A percentile compares a stretch with the other conserved stretches of the same genome.
Evolutionary conservation across 495 filamentous ascomycete species (phyloP).

Genomic region (Cladorrhinum samala): DNA sequence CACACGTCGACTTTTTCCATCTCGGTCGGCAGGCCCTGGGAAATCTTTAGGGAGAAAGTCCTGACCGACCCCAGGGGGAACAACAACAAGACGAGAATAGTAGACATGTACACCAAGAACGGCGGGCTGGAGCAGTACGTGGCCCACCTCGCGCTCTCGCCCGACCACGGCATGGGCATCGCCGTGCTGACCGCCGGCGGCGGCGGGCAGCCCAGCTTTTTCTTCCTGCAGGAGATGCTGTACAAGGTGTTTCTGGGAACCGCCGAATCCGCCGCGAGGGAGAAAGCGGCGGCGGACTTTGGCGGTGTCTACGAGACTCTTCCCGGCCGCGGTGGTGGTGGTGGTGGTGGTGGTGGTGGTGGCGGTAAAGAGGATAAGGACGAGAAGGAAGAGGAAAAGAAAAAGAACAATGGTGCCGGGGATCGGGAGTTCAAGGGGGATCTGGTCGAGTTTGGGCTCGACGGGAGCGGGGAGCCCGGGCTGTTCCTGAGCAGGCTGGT

Average conservation of each 20-base stretch:
- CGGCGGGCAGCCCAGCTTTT: neutral
- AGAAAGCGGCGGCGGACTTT: neutral
- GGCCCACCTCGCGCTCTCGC: conserved; percentile 39
- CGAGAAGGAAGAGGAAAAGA: too few relatives aligned
- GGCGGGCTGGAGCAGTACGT: conserved; percentile 42
- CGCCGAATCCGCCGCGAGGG: neutral
- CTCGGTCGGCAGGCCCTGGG: conserved; percentile 53
- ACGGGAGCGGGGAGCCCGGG: neutral
- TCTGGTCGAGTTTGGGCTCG: neutral
- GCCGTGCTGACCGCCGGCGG: conserved; percentile 9
- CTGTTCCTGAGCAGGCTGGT: neutral
- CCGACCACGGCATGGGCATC: conserved; percentile 46
- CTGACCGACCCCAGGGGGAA: neutral
- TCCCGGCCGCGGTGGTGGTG: neutral
- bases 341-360: neutral
- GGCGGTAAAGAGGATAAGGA: too few relatives aligned
- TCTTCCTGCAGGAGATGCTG: neutral
- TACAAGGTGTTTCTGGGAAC: neutral
- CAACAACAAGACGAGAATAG: conserved; percentile 4
- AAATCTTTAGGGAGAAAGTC: conserved; percentile 30
- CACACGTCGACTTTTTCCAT: conserved; percentile 36
- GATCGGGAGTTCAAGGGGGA: too few relatives aligned
- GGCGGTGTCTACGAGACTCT: neutral
- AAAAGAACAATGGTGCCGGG: too few relatives aligned
- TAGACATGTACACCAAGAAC: conserved; percentile 36